A percentile compares a stretch with the other conserved stretches of the same genome.
phyloP scores from a whole-genome alignment of 2,329 filamentous ascomycete genomes.

The Xenosphaeropsis pyriputrescens region DNA sequence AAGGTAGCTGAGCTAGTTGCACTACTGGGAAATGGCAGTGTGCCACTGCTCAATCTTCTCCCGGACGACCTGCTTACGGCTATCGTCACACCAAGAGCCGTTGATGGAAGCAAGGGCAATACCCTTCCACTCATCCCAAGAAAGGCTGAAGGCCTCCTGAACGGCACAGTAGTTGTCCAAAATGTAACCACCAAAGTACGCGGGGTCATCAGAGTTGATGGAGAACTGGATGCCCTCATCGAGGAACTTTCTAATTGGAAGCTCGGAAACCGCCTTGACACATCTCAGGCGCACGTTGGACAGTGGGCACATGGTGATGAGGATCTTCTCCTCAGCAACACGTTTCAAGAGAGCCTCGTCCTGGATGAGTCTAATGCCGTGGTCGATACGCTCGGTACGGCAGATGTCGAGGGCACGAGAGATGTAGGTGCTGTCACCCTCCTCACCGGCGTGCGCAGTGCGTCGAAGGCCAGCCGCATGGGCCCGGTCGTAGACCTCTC shows the following conservation, averaged over 20 bases:
- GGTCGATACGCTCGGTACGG: slow-evolving; percentile 54
- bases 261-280: slow-evolving; percentile 25
- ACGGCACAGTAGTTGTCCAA: slow-evolving; percentile 64
- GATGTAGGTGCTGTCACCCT: slow-evolving; percentile 56
- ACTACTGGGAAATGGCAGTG: neutral
- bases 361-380: slow-evolving; percentile 52
- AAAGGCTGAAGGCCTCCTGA: slow-evolving; percentile 54
- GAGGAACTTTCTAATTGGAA: slow-evolving; percentile 26
- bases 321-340: slow-evolving; percentile 37
- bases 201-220: slow-evolving; percentile 32
- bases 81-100: slow-evolving; percentile 54
- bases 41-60: slow-evolving; percentile 25
- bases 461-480: slow-evolving; percentile 34
- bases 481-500: slow-evolving; percentile 42
- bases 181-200: slow-evolving; percentile 57
- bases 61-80: slow-evolving; percentile 45
- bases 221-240: slow-evolving; percentile 29
- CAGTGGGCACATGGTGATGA: slow-evolving; percentile 60
- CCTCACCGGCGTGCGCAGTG: slow-evolving; percentile 68
- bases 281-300: slow-evolving; percentile 50
- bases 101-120: slow-evolving; percentile 48
- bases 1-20: no score
- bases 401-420: slow-evolving; percentile 45
- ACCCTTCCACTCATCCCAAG: slow-evolving; percentile 47
- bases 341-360: slow-evolving; percentile 41